Evolutionary conservation across 2,329 filamentous ascomycete species (phyloP).

Genomic region (Pestalotiopsis sp.): DNA sequence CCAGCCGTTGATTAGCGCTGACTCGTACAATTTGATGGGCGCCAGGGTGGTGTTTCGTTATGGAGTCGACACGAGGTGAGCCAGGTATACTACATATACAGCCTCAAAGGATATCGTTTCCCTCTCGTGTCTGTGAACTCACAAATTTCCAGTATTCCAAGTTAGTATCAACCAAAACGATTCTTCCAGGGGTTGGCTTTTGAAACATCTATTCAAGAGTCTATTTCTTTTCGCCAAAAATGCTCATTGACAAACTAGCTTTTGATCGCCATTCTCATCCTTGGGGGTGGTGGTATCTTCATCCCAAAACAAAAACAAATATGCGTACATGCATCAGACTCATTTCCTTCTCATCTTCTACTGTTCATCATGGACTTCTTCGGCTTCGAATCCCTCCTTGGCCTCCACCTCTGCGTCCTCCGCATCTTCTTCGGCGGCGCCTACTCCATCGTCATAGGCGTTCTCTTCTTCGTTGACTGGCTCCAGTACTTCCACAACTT

Average conservation of each 20-base stretch:
- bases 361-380: slow-evolving; percentile 4
- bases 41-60: too few relatives aligned
- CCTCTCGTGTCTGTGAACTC: too few relatives aligned
- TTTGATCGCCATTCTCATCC: slow-evolving; percentile 4
- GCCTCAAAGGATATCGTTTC: too few relatives aligned
- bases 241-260: neutral
- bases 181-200: neutral
- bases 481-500: slow-evolving; percentile 22
- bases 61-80: too few relatives aligned
- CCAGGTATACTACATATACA: too few relatives aligned
- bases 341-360: neutral
- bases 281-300: slow-evolving; percentile 5
- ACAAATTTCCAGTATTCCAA: too few relatives aligned
- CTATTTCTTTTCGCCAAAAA: neutral
- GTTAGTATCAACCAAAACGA: too few relatives aligned
- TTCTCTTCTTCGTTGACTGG: slow-evolving; percentile 32
- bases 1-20: neutral
- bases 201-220: neutral
- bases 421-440: slow-evolving; percentile 5
- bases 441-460: slow-evolving; percentile 7
- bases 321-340: neutral
- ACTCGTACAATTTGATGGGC: neutral
- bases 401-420: slow-evolving; percentile 8
- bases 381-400: slow-evolving; percentile 11
- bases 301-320: neutral